phyloP scores from a whole-genome alignment of 1,284 basidiomycete genomes.

The Irpex sp. region DNA sequence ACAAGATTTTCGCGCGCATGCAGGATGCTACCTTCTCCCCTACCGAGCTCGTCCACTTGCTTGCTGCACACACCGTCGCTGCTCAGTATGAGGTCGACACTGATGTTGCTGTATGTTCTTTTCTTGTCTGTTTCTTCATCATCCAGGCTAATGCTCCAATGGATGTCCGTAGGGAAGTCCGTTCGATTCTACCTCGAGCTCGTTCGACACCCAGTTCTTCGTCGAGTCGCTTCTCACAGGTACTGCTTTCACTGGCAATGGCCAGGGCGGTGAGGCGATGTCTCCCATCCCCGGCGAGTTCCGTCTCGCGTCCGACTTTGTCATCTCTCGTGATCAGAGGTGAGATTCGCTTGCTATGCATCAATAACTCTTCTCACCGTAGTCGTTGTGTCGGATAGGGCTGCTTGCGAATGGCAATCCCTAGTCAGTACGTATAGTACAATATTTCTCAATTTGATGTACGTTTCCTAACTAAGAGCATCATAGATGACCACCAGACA shows the following conservation, averaged over 20 bases:
- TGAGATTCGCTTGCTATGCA: not conserved
- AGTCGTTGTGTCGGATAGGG: not conserved
- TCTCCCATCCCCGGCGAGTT: constrained; percentile 9
- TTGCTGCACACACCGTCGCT: constrained; percentile 36
- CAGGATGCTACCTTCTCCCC: constrained; percentile 25
- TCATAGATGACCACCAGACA: not conserved
- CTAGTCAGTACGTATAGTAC: constrained; percentile 7
- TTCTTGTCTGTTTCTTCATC: not conserved
- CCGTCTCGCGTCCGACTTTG: constrained; percentile 11
- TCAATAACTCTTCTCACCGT: not conserved
- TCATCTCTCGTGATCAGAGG: constrained; percentile 6
- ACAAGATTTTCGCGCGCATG: constrained; percentile 12
- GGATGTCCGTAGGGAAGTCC: constrained; percentile 19
- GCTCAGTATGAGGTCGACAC: constrained; percentile 35
- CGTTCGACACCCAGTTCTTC: constrained; percentile 5
- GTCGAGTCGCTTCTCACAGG: constrained; percentile 27
- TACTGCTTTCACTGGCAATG: constrained; percentile 31
- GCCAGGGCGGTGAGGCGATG: constrained; percentile 1
- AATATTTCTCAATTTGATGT: not conserved
- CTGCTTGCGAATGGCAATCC: constrained; percentile 13
- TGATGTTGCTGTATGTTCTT: constrained; percentile 21
- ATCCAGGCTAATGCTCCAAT: not conserved
- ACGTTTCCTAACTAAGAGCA: not conserved
- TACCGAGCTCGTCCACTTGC: constrained; percentile 34
- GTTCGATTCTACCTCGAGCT: constrained; percentile 6